phyloP scores from a whole-genome alignment of 148 eudicot species.

The Fagopyrum homotropicum region DNA sequence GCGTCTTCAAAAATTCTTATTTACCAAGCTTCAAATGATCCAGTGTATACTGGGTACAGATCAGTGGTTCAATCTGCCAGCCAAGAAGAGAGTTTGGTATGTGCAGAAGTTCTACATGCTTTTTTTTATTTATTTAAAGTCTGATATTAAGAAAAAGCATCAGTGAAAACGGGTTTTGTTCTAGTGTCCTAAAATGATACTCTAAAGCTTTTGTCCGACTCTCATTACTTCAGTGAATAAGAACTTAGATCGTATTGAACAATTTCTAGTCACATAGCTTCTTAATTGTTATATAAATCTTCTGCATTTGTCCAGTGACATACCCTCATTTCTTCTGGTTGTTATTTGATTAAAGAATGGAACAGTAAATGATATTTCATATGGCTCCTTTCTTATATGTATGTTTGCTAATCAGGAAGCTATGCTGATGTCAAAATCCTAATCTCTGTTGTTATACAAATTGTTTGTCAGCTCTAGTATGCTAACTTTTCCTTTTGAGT shows the following conservation, averaged over 20 bases:
- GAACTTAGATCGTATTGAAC: neutral
- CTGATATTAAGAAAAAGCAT: neutral
- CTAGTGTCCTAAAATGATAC: neutral
- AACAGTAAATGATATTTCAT: neutral
- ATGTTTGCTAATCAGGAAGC: neutral
- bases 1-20: slow-evolving; percentile 64
- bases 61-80: slow-evolving; percentile 76
- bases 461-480: neutral
- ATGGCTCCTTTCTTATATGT: neutral
- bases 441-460: neutral
- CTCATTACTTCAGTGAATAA: neutral
- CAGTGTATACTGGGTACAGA: slow-evolving; percentile 69
- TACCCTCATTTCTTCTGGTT: neutral
- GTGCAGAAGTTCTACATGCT: neutral
- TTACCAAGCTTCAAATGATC: slow-evolving; percentile 77
- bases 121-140: no score
- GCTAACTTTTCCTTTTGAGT: neutral
- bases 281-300: neutral
- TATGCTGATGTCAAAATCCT: neutral
- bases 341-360: neutral
- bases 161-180: neutral
- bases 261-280: neutral
- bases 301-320: no score
- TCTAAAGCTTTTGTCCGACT: neutral
- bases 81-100: slow-evolving; percentile 76